These are phyloP conservation scores for Dendrothele bispora DNA, from an alignment of 768 basidiomycete species.

Conservation along the genomic window DNA sequence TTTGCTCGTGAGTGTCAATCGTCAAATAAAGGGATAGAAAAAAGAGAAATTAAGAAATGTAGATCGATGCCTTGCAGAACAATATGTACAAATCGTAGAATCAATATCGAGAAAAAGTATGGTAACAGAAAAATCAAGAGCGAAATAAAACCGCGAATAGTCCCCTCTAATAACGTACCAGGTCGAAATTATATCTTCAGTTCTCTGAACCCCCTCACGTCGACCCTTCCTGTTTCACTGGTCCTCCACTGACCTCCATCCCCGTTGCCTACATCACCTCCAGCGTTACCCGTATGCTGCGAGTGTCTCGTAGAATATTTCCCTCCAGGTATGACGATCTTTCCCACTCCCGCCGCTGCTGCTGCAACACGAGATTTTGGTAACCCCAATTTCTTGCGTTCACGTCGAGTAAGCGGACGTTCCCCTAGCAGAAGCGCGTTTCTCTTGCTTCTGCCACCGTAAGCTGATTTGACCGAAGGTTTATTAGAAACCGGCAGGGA, in stretches of 20 bases:
- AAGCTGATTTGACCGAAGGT: constrained; percentile 29
- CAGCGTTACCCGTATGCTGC: constrained; percentile 19
- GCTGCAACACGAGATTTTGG: constrained; percentile 50
- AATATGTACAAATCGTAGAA: no score
- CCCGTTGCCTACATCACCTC: constrained; percentile 30
- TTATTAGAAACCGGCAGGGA: constrained; percentile 10
- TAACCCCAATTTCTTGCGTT: constrained; percentile 68
- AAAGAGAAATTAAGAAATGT: no score
- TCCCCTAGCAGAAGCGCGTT: constrained; percentile 16
- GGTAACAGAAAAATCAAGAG: no score
- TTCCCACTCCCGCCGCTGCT: constrained; percentile 50
- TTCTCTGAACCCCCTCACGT: constrained; percentile 60
- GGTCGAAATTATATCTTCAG: constrained; percentile 47
- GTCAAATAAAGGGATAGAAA: no score
- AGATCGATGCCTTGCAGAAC: no score
- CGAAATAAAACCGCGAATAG: no score
- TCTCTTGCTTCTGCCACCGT: constrained; percentile 22
- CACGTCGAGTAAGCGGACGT: constrained; percentile 58
- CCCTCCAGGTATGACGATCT: constrained; percentile 70
- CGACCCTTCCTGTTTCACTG: constrained; percentile 54
- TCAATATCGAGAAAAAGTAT: no score
- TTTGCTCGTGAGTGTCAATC: no score
- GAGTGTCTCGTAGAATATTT: constrained; percentile 19
- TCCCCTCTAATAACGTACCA: no score
- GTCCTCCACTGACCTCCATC: constrained; percentile 46